A percentile compares a stretch with the other conserved stretches of the same genome.
These are phyloP conservation scores for Fomitopsis palustris DNA, from an alignment of 1,284 basidiomycete genomes.

Conservation along the genomic window DNA sequence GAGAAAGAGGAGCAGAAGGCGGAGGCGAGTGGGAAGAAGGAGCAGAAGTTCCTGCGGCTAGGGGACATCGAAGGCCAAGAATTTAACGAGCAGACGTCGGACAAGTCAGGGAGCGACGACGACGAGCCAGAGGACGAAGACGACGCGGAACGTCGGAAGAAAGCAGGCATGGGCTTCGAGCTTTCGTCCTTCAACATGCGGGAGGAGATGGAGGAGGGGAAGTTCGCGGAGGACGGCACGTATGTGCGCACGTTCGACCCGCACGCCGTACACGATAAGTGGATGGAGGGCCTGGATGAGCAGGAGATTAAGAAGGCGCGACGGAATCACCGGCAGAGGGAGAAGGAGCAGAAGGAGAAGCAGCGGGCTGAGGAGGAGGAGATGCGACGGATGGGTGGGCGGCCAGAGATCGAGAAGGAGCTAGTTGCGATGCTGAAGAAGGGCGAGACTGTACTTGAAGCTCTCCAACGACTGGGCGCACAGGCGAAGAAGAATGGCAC, in stretches of 20 bases:
- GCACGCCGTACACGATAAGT: constrained; percentile 89
- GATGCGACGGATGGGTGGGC: constrained; percentile 61
- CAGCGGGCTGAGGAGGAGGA: constrained; percentile 73
- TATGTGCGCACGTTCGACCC: constrained; percentile 89
- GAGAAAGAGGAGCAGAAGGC: constrained; percentile 53
- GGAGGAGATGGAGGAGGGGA: constrained; percentile 96
- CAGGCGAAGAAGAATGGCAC: constrained; percentile 58
- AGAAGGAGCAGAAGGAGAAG: constrained; percentile 66
- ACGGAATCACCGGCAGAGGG: constrained; percentile 63
- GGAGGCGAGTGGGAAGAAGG: constrained; percentile 43
- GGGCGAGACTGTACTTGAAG: constrained; percentile 89
- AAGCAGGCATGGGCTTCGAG: constrained; percentile 90
- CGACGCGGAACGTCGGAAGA: constrained; percentile 67
- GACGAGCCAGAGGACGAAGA: constrained; percentile 73
- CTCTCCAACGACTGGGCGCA: constrained; percentile 81
- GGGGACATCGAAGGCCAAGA: constrained; percentile 97
- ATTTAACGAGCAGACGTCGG: constrained; percentile 57
- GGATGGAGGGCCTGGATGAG: constrained; percentile 91
- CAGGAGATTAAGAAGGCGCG: constrained; percentile 84
- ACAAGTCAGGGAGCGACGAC: constrained; percentile 36
- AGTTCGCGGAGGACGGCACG: constrained; percentile 91
- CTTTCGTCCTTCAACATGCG: constrained; percentile 99
- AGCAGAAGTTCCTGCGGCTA: constrained; percentile 76
- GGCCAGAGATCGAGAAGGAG: constrained; percentile 63
- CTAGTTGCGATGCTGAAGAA: constrained; percentile 76